Evolutionary conservation across 768 basidiomycete species (phyloP), one percentile per base, ranked within the genome.

Genomic region (Thelephora ganbajun): DNA sequence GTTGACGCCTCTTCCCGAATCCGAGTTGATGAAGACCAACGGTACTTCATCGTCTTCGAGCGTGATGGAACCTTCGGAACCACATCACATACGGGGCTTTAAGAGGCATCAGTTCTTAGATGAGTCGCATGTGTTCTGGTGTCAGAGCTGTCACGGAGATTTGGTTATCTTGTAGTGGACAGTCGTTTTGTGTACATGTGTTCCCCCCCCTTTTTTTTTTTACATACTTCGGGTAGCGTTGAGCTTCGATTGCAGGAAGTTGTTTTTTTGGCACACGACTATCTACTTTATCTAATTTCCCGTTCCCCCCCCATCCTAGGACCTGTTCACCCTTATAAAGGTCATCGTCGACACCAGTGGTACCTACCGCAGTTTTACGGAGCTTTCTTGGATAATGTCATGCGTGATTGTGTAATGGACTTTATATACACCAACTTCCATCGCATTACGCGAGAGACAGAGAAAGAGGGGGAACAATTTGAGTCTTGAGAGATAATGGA

Each of bases 51-150:
- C 39, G 22, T 18, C 39, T 16, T 16, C 7, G 18, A n/a, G 39
- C 39, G 12, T 41, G 16, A 41, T n/a, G 39, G 39, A 41, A 41
- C 39, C 39, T 41, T 41, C 12, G 39, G 39, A 41, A 41, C 39
- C 39, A 9, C 39, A 41, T n/a, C 39, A 41, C 14, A 41, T 41
- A 16, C 39, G 39, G 7, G 39, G 39, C 18, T 41, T 41, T 14
- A 56, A 53, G 49, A 77, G 80, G 45, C 72, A 83, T 2, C 85
- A 87, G 57, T 90, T 89, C 59, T 66, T 89, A 66, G 88, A 91
- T 56, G 87, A 90, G 54, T 79, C 86, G 22, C 87, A 90, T 59
- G 76, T 91, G 14, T 90, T 91, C 65, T 91, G 88, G 86, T 91
- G 87, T 65, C 73, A 79, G 57, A 77, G 83, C 16, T 91, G 87